Conservation (phyloP, 345 rosid species). For the Aegle marmelos region DNA sequence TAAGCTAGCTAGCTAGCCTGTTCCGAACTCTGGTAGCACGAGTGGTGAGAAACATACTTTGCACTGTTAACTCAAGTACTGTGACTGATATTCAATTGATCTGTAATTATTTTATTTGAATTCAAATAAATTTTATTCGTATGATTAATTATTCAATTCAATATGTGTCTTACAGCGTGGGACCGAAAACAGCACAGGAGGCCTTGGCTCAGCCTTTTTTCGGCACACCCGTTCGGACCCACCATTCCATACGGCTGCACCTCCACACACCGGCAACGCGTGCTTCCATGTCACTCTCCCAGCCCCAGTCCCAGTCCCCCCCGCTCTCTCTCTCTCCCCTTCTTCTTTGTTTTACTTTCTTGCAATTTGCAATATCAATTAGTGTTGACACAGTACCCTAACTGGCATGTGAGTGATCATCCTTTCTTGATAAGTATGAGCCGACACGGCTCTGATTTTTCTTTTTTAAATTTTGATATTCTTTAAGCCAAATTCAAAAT, state of each 20-base stretch:
- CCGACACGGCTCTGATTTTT: constrained; percentile 18
- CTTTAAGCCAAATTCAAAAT: background rate
- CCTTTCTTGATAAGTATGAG: constrained; percentile 27
- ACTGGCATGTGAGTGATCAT: constrained; percentile 27
- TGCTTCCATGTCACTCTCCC: constrained; percentile 57
- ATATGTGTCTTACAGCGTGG: constrained; percentile 21
- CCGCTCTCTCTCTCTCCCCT: background rate
- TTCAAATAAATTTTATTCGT: background rate
- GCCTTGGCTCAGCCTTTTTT: constrained; percentile 35
- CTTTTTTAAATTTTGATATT: too few species aligned
- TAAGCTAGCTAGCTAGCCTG: background rate
- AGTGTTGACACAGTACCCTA: constrained; percentile 11
- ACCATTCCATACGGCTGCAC: constrained; percentile 72
- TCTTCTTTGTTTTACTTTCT: constrained; percentile 1
- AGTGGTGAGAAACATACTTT: background rate
- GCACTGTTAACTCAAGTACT: background rate
- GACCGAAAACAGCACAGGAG: constrained; percentile 22
- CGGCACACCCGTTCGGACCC: constrained; percentile 52
- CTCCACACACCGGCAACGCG: constrained; percentile 77
- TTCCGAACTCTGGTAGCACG: constrained; percentile 13
- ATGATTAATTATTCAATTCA: constrained; percentile 1
- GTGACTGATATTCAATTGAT: background rate
- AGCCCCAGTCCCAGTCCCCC: background rate
- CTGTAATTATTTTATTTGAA: background rate
- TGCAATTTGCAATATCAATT: background rate